Evolutionary conservation across 2,329 filamentous ascomycete genomes (phyloP).

Genomic region (Fusarium oxysporum): DNA sequence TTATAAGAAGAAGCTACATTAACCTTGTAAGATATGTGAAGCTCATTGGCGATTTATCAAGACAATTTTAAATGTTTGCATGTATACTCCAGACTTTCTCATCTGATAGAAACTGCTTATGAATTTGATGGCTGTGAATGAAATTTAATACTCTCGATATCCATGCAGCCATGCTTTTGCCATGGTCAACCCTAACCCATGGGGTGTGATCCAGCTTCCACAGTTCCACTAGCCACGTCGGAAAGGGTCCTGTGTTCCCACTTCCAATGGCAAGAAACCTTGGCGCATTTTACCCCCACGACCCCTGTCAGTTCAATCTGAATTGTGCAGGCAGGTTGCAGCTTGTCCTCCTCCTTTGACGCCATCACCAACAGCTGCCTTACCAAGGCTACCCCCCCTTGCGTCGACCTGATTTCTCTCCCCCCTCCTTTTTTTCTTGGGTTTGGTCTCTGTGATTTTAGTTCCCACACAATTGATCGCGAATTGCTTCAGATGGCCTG

Average conservation of each 20-base stretch:
- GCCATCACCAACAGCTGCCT: constrained; percentile 36
- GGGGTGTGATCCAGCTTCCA: constrained; percentile 19
- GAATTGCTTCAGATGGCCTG: constrained; percentile 41
- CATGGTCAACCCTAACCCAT: constrained; percentile 37
- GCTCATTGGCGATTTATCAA: neutral
- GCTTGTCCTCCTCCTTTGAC: constrained; percentile 36
- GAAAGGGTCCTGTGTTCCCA: constrained; percentile 23
- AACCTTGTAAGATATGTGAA: neutral
- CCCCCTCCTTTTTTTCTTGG: neutral
- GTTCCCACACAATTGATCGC: neutral
- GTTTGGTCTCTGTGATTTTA: neutral
- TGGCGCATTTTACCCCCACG: constrained; percentile 21
- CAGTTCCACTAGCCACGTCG: constrained; percentile 26
- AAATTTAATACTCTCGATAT: constrained; percentile 1
- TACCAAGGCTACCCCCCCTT: constrained; percentile 14
- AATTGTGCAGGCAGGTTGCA: neutral
- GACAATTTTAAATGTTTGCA: neutral
- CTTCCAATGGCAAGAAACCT: constrained; percentile 14
- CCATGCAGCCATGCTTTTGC: constrained; percentile 1
- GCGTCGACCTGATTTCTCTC: constrained; percentile 3
- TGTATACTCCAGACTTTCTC: neutral
- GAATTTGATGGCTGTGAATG: neutral
- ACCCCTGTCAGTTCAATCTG: constrained; percentile 33
- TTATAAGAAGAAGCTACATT: neutral
- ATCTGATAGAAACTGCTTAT: neutral